Percentiles rank a stretch among this genome's conserved stretches.
phyloP scores from a whole-genome alignment of 2,329 filamentous ascomycete species.

The Fusarium oxysporum region DNA sequence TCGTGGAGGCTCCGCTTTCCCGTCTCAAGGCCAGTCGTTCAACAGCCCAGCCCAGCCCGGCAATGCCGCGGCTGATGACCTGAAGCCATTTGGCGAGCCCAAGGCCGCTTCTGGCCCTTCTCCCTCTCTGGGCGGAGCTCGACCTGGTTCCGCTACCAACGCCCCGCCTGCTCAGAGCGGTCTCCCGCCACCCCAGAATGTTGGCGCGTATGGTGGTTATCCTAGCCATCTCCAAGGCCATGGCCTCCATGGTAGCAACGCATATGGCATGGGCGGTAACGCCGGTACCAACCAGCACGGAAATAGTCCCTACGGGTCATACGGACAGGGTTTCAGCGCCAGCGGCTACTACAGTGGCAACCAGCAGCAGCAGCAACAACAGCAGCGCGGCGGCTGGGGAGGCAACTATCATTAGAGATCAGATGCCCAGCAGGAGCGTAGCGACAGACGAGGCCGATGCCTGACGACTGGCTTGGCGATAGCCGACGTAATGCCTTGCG shows the following conservation, averaged over 20 bases:
- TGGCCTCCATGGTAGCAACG: conserved; percentile 64
- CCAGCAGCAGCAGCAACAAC: conserved; percentile 54
- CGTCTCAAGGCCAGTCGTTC: conserved; percentile 67
- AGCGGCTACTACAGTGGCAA: conserved; percentile 60
- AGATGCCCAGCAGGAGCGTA: not conserved
- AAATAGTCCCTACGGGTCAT: conserved; percentile 66
- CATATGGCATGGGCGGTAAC: conserved; percentile 66
- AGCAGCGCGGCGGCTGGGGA: conserved; percentile 65
- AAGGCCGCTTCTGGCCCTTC: conserved; percentile 67
- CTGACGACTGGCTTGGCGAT: conserved; percentile 40
- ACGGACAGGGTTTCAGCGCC: conserved; percentile 60
- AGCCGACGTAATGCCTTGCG: conserved; percentile 4
- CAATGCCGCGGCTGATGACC: conserved; percentile 60
- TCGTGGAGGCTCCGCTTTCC: conserved; percentile 65
- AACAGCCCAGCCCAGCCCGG: conserved; percentile 62
- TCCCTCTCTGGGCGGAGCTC: conserved; percentile 66
- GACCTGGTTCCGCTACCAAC: conserved; percentile 68
- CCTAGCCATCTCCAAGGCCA: conserved; percentile 66
- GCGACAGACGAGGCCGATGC: not conserved
- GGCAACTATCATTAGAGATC: conserved; percentile 66
- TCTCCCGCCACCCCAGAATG: conserved; percentile 67
- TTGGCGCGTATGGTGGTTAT: conserved; percentile 67
- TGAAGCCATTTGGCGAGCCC: conserved; percentile 69
- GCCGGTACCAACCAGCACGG: conserved; percentile 63
- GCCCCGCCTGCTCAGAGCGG: conserved; percentile 62